Evolutionary conservation across 495 filamentous ascomycete genomes (phyloP).

Genomic region (Hypoxylon lienhwacheense): DNA sequence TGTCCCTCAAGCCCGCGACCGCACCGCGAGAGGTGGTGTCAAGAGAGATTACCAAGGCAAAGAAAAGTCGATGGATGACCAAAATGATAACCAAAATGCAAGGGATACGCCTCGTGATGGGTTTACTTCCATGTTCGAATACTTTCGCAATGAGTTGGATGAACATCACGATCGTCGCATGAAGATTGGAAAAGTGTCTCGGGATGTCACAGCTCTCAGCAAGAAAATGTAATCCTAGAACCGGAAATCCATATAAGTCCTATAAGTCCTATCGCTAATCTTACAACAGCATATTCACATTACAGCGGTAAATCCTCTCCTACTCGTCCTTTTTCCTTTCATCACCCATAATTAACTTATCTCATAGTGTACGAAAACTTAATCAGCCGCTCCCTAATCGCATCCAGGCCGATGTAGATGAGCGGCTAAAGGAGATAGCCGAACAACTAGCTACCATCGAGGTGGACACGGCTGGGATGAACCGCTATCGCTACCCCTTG

Average conservation of each 20-base stretch:
- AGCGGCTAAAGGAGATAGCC: conserved; percentile 66
- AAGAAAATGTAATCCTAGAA: conserved; percentile 82
- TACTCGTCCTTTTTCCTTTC: conserved; percentile 5
- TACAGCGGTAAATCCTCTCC: conserved; percentile 68
- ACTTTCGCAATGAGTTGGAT: conserved; percentile 84
- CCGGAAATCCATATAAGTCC: not conserved
- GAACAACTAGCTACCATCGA: conserved; percentile 66
- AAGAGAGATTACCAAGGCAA: conserved; percentile 66
- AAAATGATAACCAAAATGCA: conserved; percentile 36
- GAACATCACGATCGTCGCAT: conserved; percentile 93
- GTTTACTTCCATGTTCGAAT: conserved; percentile 78
- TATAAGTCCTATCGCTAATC: conserved; percentile 4
- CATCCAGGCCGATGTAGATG: conserved; percentile 65
- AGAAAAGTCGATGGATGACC: conserved; percentile 43
- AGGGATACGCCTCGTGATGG: conserved; percentile 46
- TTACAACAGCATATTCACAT: conserved; percentile 75
- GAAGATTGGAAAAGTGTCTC: conserved; percentile 80
- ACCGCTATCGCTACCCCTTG: conserved; percentile 86
- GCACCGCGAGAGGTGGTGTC: conserved; percentile 49
- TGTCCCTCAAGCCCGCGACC: conserved; percentile 32
- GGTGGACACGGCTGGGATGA: conserved; percentile 72
- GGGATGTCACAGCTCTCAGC: conserved; percentile 89
- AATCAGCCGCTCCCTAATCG: conserved; percentile 63
- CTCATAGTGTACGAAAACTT: conserved; percentile 62
- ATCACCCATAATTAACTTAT: conserved; percentile 13